Base-by-base conservation (phyloP, 176 grass and related monocot genomes). In the Musa itinerans region DNA sequence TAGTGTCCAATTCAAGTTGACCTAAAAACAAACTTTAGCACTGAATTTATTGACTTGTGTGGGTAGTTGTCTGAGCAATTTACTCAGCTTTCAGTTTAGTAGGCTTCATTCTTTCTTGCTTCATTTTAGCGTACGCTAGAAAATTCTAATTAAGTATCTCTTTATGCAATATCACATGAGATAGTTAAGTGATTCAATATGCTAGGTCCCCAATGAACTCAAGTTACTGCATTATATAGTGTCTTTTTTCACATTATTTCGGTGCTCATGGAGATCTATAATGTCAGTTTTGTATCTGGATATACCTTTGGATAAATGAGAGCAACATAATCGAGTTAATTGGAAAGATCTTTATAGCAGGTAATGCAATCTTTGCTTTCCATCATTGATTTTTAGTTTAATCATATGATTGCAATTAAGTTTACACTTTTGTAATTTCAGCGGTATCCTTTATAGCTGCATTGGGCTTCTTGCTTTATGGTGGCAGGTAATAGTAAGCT, bases 301-400 rank as follows among this genome's bases (percentile, higher is more conserved):
- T 88, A 84, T 92, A 89, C 66, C 83, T 96, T 78, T 85, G 76
- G 57, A 83, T 86, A 78, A 65, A 88, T 72, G 76, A 90, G 64
- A 92, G 68, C 72, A 64, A 78, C 81, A 64, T 85, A 15, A 16
- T 87, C 2, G 92, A 89, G 75, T 65, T 85, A 71, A 68, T 81
- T 54, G 80, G 89, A 78, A 96, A 92, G 80, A 26, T 96, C 71
- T 96, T 96, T 73, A 90, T 92, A 79, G 86, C 89, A 86, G 87
- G 68, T 70, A 70, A 50, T 14, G 6, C 20, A 70, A 70, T 9
- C 29, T 16, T 10, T 62, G 53, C 58, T 75, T 23, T 56, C 43
- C 0, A 19, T 86, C 53, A 74, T 70, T 57, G 2, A 9, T 34
- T 76, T 82, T 70, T 88, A 49, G 52, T 49, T 79, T 8, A 5